Evolutionary conservation across 345 rosid species (phyloP), one percentile per base, ranked within the genome.

Genomic region (Citrus maxima): DNA sequence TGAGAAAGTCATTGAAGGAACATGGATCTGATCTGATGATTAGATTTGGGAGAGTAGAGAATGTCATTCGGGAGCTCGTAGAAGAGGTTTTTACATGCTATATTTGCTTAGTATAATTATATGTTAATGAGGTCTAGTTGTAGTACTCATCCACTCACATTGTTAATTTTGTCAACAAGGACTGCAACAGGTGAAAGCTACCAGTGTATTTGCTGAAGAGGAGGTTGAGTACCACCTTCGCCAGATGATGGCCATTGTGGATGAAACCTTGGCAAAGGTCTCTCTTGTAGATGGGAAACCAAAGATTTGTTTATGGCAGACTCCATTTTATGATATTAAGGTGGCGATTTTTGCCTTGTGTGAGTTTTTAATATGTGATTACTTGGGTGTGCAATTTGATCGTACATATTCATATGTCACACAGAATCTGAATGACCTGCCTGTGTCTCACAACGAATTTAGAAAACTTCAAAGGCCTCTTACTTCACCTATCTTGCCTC

Each of bases 1-100:
- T 93, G 68, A 90, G 90, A 80, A 72, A 72, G 46, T 84, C 90
- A 9, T 80, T 95, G 71, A 87, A 86, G 80, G 88, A 83, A 82
- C 85, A 77, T 49, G 93, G 97, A 35, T 90, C 98, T 5, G 82
- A 95, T 88, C 86, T 95, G 86, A 86, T 93, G 94, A 77, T 93
- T 73, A 91, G 91, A 78, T 89, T 87, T 60, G 98, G 98, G 55
- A 87, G 82, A 3, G 92, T 87, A 10, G 98, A 93, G 78, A 80
- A 74, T 78, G 87, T 95, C 74, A 83, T 95, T 46, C 72, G 35
- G 71, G 89, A 87, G 68, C 86, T 95, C 74, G 91, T 86, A 70
- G 78, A 74, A 76, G 89, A 95, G 95, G 98, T 93, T 72, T 49
- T 62, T 79, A 55, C 35, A 46, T 79, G 38, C 61, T 74, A 67